A percentile compares a stretch with the other conserved stretches of the same genome.
Conservation (phyloP, 2,329 filamentous ascomycete genomes). For the Blastomyces parvus region DNA sequence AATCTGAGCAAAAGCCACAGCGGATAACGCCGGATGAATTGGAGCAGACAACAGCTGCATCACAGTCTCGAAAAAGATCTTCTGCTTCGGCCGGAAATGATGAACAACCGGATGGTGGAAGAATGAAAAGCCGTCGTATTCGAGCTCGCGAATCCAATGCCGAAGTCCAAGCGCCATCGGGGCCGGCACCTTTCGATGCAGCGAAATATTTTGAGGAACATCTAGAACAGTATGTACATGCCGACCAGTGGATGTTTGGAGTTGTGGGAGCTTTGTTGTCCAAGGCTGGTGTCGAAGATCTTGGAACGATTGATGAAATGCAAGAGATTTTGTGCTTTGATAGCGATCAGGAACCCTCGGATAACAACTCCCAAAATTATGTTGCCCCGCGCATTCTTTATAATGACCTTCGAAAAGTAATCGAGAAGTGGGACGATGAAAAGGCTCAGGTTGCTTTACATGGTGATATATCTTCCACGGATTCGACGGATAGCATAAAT, state of each 20-base stretch:
- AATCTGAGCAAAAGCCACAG: constrained; percentile 15
- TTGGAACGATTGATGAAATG: constrained; percentile 36
- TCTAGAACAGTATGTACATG: constrained; percentile 43
- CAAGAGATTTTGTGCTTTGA: constrained; percentile 22
- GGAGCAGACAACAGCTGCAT: constrained; percentile 27
- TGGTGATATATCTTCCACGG: constrained; percentile 37
- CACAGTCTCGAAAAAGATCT: constrained; percentile 47
- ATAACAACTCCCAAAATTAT: constrained; percentile 10
- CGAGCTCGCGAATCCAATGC: constrained; percentile 50
- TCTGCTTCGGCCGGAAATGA: constrained; percentile 51
- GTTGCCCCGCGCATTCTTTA: constrained; percentile 22
- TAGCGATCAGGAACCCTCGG: constrained; percentile 16
- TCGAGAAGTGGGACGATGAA: constrained; percentile 38
- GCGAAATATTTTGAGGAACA: constrained; percentile 46
- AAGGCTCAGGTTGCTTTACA: constrained; percentile 38
- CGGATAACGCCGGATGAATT: constrained; percentile 21
- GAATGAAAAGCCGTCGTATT: constrained; percentile 51
- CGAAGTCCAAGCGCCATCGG: constrained; percentile 37
- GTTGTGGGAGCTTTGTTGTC: constrained; percentile 45
- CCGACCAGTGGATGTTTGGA: constrained; percentile 50
- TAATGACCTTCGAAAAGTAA: constrained; percentile 37
- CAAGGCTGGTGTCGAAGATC: constrained; percentile 40
- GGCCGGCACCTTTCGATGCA: constrained; percentile 43
- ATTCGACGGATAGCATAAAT: constrained; percentile 39
- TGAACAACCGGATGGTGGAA: constrained; percentile 47